Conservation (phyloP, 1,284 basidiomycete species). For the Caloboletus firmus region DNA sequence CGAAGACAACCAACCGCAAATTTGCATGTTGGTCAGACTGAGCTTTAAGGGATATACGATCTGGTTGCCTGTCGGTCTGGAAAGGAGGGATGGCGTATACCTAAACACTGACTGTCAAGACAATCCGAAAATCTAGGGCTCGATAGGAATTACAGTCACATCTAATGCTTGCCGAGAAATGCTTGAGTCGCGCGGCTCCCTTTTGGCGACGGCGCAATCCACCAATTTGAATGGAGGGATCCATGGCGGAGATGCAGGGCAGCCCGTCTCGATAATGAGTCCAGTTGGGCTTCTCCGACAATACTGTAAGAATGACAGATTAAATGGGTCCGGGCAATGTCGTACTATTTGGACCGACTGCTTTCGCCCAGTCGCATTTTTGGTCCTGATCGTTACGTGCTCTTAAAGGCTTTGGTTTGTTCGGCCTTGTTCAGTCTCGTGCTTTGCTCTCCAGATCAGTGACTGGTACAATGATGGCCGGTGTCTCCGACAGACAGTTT, state of each 20-base stretch:
- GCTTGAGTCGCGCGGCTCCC: conserved; percentile 10
- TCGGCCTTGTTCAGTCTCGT: not conserved
- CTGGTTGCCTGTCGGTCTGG: not conserved
- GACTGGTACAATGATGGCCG: not conserved
- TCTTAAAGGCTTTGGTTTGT: too few relatives aligned
- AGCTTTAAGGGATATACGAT: not conserved
- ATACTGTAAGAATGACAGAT: not conserved
- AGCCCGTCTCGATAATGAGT: not conserved
- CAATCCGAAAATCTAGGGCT: not conserved
- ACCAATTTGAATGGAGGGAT: not conserved
- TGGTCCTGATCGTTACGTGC: too few relatives aligned
- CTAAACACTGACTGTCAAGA: too few relatives aligned
- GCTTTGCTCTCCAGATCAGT: not conserved
- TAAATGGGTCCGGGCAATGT: not conserved
- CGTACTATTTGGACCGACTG: not conserved
- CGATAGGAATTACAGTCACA: not conserved
- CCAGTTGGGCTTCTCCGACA: too few relatives aligned
- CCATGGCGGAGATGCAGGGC: conserved; percentile 8
- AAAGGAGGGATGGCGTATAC: too few relatives aligned
- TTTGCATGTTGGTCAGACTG: not conserved
- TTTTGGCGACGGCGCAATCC: not conserved
- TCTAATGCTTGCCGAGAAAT: conserved; percentile 1
- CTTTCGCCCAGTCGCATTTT: too few relatives aligned
- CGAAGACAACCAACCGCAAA: conserved; percentile 4
- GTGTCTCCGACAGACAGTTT: not conserved